Percentiles rank a stretch among this genome's conserved stretches.
phyloP scores from a whole-genome alignment of 768 basidiomycete genomes.

The Xanthoconium purpureum region DNA sequence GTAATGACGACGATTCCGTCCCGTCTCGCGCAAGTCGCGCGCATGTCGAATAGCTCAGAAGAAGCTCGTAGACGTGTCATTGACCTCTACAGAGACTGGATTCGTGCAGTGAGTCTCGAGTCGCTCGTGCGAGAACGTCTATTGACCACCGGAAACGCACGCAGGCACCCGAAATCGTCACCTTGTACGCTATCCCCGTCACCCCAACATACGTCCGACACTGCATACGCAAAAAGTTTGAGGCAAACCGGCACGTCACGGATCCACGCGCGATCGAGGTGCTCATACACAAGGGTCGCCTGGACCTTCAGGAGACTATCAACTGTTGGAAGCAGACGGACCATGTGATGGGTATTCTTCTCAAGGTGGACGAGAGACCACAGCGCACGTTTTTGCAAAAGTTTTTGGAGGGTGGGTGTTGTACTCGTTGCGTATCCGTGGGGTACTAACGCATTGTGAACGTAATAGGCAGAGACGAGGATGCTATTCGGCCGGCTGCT shows the following conservation, averaged over 20 bases:
- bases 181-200: constrained; percentile 77
- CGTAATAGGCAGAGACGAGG: constrained; percentile 67
- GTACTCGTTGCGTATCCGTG: constrained; percentile 11
- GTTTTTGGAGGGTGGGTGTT: constrained; percentile 68
- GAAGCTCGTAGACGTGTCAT: constrained; percentile 68
- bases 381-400: constrained; percentile 71
- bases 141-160: background rate
- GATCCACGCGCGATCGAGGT: constrained; percentile 84
- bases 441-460: background rate
- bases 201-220: constrained; percentile 77
- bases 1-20: constrained; percentile 84
- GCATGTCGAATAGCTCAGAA: constrained; percentile 50
- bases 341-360: constrained; percentile 70
- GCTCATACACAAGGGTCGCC: constrained; percentile 76
- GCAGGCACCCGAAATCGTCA: constrained; percentile 88
- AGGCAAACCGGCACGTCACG: constrained; percentile 77
- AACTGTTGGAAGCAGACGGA: constrained; percentile 92
- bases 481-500: constrained; percentile 67
- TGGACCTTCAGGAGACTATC: constrained; percentile 92
- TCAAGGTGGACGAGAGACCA: constrained; percentile 47
- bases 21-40: constrained; percentile 72
- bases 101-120: constrained; percentile 71
- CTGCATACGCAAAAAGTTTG: constrained; percentile 82
- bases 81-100: constrained; percentile 89
- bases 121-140: background rate